A percentile compares a stretch with the other conserved stretches of the same genome.
Evolutionary conservation across 2,329 filamentous ascomycete species (phyloP).

Genomic region (Diplodia mutila): DNA sequence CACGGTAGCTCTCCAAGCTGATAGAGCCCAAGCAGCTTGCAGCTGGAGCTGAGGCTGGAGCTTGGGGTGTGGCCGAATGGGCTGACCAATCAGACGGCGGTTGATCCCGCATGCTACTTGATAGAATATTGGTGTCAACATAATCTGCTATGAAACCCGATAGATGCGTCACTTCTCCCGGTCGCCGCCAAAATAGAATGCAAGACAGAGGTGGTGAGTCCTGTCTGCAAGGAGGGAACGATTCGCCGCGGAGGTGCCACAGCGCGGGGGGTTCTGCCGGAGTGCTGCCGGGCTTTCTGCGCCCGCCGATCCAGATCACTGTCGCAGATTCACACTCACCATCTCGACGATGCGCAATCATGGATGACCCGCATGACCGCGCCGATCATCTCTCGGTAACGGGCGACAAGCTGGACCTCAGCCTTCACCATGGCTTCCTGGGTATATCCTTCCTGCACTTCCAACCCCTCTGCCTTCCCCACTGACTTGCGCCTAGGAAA

Average conservation of each 20-base stretch:
- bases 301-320: neutral
- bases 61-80: neutral
- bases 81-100: neutral
- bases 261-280: neutral
- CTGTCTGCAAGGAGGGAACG: neutral
- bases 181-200: neutral
- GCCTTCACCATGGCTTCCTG: constrained; percentile 31
- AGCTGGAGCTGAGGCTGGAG: constrained; percentile 10
- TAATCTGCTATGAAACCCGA: too few relatives aligned
- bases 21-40: neutral
- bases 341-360: neutral
- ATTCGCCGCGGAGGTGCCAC: neutral
- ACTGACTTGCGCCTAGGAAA: constrained; percentile 32
- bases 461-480: neutral
- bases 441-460: constrained; percentile 29
- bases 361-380: neutral
- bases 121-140: too few relatives aligned
- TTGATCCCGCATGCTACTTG: neutral
- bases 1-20: neutral
- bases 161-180: too few relatives aligned
- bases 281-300: neutral
- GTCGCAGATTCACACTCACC: neutral
- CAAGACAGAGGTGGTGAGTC: neutral
- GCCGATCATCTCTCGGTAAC: constrained; percentile 33
- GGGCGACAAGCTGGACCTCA: constrained; percentile 33